A percentile compares a stretch with the other conserved stretches of the same genome.
phyloP scores from a whole-genome alignment of 2,329 filamentous ascomycete species.

The Fusarium sp. region DNA sequence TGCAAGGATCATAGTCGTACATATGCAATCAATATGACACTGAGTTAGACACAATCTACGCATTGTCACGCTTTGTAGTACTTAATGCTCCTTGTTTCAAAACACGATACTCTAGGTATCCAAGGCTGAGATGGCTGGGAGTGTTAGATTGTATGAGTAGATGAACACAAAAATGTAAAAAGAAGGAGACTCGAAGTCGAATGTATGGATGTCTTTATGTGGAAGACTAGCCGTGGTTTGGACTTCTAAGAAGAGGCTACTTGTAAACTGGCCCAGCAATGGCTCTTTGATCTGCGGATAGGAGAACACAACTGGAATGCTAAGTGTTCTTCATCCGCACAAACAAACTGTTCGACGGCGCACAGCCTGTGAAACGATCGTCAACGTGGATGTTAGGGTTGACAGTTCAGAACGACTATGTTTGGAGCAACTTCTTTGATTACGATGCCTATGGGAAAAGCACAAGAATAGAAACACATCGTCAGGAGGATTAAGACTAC shows the following conservation, averaged over 20 bases:
- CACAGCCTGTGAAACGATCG: slow-evolving; percentile 2
- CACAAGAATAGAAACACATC: background rate
- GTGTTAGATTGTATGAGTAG: no score
- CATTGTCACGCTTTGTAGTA: background rate
- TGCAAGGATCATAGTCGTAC: slow-evolving; percentile 1
- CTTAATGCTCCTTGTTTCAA: background rate
- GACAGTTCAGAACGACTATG: background rate
- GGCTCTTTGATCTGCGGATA: no score
- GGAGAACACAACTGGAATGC: background rate
- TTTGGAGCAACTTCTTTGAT: background rate
- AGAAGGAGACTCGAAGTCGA: no score
- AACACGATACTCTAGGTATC: background rate
- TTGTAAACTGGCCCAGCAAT: no score
- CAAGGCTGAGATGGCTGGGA: no score
- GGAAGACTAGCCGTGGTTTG: no score
- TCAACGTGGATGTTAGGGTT: background rate
- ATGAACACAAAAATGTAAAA: no score
- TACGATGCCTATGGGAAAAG: background rate
- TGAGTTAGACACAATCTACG: background rate
- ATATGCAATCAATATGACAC: slow-evolving; percentile 11
- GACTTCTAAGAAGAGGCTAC: no score
- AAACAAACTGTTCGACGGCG: background rate
- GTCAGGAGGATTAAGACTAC: background rate
- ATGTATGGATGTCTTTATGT: no score
- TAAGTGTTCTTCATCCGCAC: background rate